Evolutionary conservation across 352 stramenopile species (phyloP), one percentile per base, ranked within the genome.

Genomic region (Globisporangium cylindrosporum): DNA sequence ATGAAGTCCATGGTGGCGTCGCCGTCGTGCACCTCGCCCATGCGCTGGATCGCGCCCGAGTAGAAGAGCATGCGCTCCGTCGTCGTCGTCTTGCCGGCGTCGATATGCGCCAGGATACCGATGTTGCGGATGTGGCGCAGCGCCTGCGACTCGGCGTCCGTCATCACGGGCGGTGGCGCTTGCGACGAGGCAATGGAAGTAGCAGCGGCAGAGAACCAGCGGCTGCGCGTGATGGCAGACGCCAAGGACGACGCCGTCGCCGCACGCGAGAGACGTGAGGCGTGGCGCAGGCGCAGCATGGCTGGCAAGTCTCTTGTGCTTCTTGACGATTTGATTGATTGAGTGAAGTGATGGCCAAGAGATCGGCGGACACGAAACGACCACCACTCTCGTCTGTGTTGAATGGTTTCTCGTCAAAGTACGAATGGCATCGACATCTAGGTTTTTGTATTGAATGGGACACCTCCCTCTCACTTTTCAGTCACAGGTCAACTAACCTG

Each of bases 61-160:
- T 99, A 99, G 79, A 97, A 99, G 18, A 99, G 89, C 83, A 99
- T 99, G 69, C 97, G 90, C 79, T 99, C 97, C 20, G 97, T 99
- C 14, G 96, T 99, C 29, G 97, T 99, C 9, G 97, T 99, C 84
- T 99, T 99, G 20, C 97, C 97, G 8, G 97, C 97, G 79, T 99
- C 97, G 70, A 99, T 99, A 82, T 99, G 97, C 29, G 97, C 97
- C 78, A 99, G 94, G 76, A 99, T 99, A 69, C 97, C 97, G 75
- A 99, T 99, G 82, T 99, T 99, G 65, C 98, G 92, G 79, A 97
- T 88, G 55, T 66, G 64, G 6, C 10, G 15, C 46, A 85, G 75
- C 25, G 64, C 54, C 48, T 57, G 54, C 7, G 25, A n/a, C 14
- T 63, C 53, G 2, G 32, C 72, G 29, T 71, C 65, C 49, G 43